These are phyloP conservation scores for Cordyceps fumosorosea DNA, from an alignment of 2,329 filamentous ascomycete genomes.

Conservation along the genomic window DNA sequence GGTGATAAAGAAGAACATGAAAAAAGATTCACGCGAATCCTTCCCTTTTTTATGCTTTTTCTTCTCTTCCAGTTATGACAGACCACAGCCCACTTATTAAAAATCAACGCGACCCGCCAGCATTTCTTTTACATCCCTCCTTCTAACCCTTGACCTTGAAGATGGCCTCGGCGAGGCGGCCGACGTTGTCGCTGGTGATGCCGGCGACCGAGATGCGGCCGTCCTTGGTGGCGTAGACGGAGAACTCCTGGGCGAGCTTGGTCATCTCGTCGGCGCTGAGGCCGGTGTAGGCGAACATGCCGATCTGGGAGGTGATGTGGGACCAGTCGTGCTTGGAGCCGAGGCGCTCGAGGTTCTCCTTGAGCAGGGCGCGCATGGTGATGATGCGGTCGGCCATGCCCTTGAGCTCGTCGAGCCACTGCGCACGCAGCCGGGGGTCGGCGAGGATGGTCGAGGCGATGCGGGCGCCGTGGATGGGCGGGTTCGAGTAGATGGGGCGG, in stretches of 20 bases:
- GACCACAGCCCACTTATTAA: neutral
- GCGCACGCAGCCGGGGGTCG: slow-evolving; percentile 74
- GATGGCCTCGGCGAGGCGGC: slow-evolving; percentile 74
- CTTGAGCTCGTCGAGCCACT: slow-evolving; percentile 97
- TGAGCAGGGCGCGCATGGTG: slow-evolving; percentile 90
- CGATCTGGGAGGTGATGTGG: slow-evolving; percentile 97
- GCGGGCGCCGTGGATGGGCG: slow-evolving; percentile 90
- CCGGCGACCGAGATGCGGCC: slow-evolving; percentile 81
- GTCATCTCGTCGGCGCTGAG: slow-evolving; percentile 90
- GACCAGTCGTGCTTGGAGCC: slow-evolving; percentile 97
- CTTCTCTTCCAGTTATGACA: neutral
- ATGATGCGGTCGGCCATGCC: slow-evolving; percentile 99
- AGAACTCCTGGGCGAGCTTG: slow-evolving; percentile 85
- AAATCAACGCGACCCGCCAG: neutral
- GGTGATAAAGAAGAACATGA: neutral
- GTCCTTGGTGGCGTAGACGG: slow-evolving; percentile 94
- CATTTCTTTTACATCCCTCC: slow-evolving; percentile 6
- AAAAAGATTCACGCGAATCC: neutral
- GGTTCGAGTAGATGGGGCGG: slow-evolving; percentile 96
- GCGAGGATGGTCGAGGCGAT: slow-evolving; percentile 90
- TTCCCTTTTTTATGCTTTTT: neutral
- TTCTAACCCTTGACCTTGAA: slow-evolving; percentile 69
- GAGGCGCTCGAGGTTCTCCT: slow-evolving; percentile 89
- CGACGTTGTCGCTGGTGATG: slow-evolving; percentile 74
- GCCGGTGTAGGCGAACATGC: slow-evolving; percentile 99